Percentiles rank a stretch among this genome's conserved stretches.
Conservation (phyloP, 345 rosid genomes). For the Xanthoceras sorbifolium region DNA sequence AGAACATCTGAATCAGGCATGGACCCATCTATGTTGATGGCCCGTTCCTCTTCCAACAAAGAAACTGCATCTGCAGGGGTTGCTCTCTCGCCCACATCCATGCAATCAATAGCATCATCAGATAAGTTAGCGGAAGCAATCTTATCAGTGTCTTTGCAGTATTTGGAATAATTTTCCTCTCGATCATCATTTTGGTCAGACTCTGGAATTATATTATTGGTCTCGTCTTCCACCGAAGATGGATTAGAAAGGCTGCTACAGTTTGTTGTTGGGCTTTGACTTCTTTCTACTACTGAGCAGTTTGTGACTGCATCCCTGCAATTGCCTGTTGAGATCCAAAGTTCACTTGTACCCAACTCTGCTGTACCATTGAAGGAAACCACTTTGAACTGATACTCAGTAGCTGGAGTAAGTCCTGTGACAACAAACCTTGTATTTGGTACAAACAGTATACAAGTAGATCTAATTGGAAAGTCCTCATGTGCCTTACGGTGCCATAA, state of each 20-base stretch:
- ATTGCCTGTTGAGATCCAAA: constrained; percentile 41
- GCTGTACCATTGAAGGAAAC: constrained; percentile 50
- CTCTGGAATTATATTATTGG: constrained; percentile 48
- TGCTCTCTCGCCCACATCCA: constrained; percentile 30
- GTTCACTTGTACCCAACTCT: constrained; percentile 56
- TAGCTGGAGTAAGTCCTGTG: constrained; percentile 62
- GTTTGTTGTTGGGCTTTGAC: constrained; percentile 90
- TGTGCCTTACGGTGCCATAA: constrained; percentile 78
- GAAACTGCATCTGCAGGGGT: constrained; percentile 37
- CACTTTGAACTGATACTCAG: constrained; percentile 69
- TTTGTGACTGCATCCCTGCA: constrained; percentile 45
- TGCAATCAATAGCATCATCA: constrained; percentile 31
- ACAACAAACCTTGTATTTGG: constrained; percentile 67
- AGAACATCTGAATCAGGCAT: constrained; percentile 32
- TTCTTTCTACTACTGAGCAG: constrained; percentile 58
- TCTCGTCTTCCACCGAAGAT: constrained; percentile 85
- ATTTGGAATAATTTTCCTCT: constrained; percentile 42
- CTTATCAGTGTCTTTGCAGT: constrained; percentile 43
- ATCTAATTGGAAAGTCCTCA: constrained; percentile 60
- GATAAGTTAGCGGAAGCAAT: constrained; percentile 32
- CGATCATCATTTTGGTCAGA: constrained; percentile 50
- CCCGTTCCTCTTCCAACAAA: constrained; percentile 34
- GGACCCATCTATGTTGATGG: constrained; percentile 24
- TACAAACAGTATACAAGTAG: constrained; percentile 63
- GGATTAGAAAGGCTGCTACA: constrained; percentile 90